Percentiles rank a stretch among this genome's conserved stretches.
These are phyloP conservation scores for Brassica rapa DNA, from an alignment of 345 rosid genomes.

Conservation along the genomic window DNA sequence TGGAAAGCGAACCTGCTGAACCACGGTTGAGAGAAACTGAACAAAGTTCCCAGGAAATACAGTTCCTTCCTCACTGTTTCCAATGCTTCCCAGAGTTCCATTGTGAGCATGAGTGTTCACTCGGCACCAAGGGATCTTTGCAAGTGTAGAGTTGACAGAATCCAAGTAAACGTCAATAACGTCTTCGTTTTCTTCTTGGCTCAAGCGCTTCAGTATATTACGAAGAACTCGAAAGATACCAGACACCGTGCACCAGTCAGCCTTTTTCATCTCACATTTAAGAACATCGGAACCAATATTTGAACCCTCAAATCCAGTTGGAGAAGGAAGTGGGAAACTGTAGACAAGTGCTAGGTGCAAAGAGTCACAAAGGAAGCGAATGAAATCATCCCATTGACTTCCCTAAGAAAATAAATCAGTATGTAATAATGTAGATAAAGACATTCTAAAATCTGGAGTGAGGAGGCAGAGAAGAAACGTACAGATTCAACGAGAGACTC, in stretches of 20 bases:
- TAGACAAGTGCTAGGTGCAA: constrained; percentile 38
- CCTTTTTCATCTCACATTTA: constrained; percentile 49
- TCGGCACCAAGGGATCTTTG: constrained; percentile 53
- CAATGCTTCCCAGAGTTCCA: constrained; percentile 24
- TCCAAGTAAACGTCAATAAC: constrained; percentile 47
- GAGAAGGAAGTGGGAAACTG: constrained; percentile 29
- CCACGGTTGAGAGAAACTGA: constrained; percentile 74
- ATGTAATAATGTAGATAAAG: neutral
- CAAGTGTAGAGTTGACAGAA: constrained; percentile 50
- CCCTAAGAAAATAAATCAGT: constrained; percentile 45
- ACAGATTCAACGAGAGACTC: constrained; percentile 54
- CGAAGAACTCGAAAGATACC: constrained; percentile 55
- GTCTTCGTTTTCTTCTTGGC: constrained; percentile 52
- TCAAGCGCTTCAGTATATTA: constrained; percentile 59
- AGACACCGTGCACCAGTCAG: constrained; percentile 61
- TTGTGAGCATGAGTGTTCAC: constrained; percentile 42
- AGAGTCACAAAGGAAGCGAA: constrained; percentile 48
- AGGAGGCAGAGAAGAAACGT: constrained; percentile 33
- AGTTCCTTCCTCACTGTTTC: constrained; percentile 35
- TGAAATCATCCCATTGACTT: constrained; percentile 50
- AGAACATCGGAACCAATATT: constrained; percentile 37
- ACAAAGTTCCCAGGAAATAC: constrained; percentile 64
- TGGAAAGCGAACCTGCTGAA: constrained; percentile 44
- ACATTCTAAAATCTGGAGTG: constrained; percentile 1
- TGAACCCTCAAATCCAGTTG: constrained; percentile 22